These are phyloP conservation scores for Macrotyloma uniflorum DNA, from an alignment of 306 rosid genomes.

Conservation along the genomic window DNA sequence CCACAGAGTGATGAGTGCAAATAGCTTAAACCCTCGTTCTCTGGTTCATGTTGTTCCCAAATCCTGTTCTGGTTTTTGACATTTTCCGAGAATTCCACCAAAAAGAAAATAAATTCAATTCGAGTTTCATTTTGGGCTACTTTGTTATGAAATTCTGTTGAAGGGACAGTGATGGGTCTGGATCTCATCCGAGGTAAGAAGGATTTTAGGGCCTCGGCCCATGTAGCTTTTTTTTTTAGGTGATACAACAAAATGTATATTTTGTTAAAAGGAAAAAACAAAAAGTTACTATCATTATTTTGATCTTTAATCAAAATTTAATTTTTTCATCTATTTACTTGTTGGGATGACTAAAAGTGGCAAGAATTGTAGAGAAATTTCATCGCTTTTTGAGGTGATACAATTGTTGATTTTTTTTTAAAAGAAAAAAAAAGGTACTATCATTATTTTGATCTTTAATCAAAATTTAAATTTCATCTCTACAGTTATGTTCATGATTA, in stretches of 20 bases:
- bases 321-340: background rate
- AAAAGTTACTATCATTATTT: background rate
- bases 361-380: no score
- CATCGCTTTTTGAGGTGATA: background rate
- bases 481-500: background rate
- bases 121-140: slow-evolving; percentile 12
- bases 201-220: background rate
- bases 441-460: background rate
- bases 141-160: background rate
- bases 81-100: background rate
- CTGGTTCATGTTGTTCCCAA: slow-evolving; percentile 34
- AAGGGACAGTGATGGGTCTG: no score
- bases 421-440: background rate
- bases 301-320: background rate
- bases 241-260: background rate
- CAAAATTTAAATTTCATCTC: background rate
- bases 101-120: background rate
- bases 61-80: background rate
- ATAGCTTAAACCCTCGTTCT: slow-evolving; percentile 38
- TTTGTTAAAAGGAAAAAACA: background rate
- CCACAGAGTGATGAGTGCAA: slow-evolving; percentile 33
- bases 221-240: background rate
- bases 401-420: background rate
- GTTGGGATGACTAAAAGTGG: background rate
- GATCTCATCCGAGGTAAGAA: background rate